phyloP scores from a whole-genome alignment of 148 eudicot species.

The Rheum nobile region DNA sequence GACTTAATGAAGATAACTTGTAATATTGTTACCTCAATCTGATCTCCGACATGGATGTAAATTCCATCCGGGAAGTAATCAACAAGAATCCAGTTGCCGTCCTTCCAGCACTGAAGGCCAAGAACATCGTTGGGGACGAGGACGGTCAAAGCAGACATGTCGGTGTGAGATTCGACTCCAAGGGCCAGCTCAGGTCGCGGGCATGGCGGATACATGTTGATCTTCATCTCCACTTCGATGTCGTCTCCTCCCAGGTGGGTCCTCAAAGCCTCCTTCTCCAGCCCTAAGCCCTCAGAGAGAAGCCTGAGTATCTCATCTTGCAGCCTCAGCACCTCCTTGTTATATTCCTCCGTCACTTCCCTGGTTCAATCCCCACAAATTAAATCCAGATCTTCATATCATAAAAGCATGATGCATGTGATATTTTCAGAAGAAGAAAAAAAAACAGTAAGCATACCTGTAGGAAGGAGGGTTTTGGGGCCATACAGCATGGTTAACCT shows the following conservation, averaged over 20 bases:
- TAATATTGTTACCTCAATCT: constrained; percentile 20
- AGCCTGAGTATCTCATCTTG: constrained; percentile 21
- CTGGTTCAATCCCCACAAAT: constrained; percentile 10
- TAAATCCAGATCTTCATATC: no score
- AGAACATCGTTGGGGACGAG: constrained; percentile 35
- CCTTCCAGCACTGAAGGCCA: constrained; percentile 42
- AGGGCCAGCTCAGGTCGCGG: constrained; percentile 36
- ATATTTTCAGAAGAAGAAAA: no score
- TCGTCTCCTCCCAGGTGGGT: constrained; percentile 22
- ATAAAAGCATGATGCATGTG: no score
- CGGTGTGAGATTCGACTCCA: constrained; percentile 40
- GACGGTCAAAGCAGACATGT: constrained; percentile 38
- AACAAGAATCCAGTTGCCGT: constrained; percentile 31
- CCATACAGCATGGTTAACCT: constrained; percentile 31
- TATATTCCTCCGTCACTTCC: constrained; percentile 31
- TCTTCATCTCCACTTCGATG: constrained; percentile 34
- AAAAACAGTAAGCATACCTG: constrained; percentile 11
- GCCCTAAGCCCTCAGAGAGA: constrained; percentile 26
- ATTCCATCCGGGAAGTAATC: constrained; percentile 25
- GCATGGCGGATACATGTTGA: constrained; percentile 50
- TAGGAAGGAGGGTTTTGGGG: constrained; percentile 28
- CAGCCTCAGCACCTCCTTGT: constrained; percentile 14
- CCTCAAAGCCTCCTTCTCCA: constrained; percentile 19
- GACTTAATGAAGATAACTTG: no score
- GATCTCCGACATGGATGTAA: constrained; percentile 37